Conservation (phyloP, 2,329 filamentous ascomycete genomes). For the Sclerotinia borealis region DNA sequence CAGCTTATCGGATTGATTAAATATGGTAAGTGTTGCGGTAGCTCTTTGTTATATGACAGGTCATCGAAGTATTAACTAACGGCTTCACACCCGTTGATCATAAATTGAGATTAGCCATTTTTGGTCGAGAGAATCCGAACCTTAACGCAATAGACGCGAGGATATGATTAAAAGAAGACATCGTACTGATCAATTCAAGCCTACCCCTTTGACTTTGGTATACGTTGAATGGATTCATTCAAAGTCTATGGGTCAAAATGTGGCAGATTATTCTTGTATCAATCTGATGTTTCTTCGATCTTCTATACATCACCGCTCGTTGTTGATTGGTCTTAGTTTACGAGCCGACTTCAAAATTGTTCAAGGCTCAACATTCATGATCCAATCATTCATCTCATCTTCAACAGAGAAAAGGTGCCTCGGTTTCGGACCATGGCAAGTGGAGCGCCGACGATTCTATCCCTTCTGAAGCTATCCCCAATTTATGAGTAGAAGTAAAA, state of each 20-base stretch:
- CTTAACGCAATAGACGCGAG: neutral
- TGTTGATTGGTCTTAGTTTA: neutral
- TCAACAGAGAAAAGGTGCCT: neutral
- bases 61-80: neutral
- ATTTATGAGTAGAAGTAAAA: slow-evolving; percentile 7
- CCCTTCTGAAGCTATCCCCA: slow-evolving; percentile 12
- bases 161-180: neutral
- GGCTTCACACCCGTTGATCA: neutral
- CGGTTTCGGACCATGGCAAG: neutral
- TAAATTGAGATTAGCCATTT: neutral
- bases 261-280: neutral
- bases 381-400: neutral
- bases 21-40: neutral
- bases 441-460: neutral
- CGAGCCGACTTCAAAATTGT: neutral
- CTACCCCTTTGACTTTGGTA: neutral
- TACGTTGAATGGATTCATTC: neutral
- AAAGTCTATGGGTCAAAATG: neutral
- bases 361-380: neutral
- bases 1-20: neutral
- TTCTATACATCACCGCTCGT: neutral
- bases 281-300: neutral
- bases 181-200: neutral
- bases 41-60: neutral
- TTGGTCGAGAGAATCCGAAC: neutral